These are phyloP conservation scores for Trichoderma atrobrunneum DNA, from an alignment of 2,329 filamentous ascomycete genomes.

Conservation along the genomic window DNA sequence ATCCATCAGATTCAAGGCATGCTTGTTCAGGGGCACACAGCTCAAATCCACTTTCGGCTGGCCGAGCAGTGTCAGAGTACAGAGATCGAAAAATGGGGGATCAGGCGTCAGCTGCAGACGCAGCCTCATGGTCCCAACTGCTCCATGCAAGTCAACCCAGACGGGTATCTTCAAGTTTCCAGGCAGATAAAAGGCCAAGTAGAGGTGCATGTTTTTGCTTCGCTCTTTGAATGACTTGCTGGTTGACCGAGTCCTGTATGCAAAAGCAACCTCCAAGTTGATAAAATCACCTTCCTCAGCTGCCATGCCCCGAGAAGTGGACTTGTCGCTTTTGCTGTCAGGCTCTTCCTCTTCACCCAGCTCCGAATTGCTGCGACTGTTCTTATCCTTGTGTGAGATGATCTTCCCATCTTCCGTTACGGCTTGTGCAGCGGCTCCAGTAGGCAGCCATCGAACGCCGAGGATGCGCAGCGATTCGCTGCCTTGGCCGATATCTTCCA, in stretches of 20 bases:
- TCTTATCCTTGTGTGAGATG: constrained; percentile 33
- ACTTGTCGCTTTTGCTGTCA: constrained; percentile 31
- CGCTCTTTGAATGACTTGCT: constrained; percentile 64
- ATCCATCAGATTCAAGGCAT: constrained; percentile 71
- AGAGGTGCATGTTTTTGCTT: constrained; percentile 64
- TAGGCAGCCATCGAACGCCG: constrained; percentile 69
- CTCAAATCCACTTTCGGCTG: constrained; percentile 70
- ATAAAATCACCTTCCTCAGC: constrained; percentile 76
- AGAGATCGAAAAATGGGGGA: constrained; percentile 73
- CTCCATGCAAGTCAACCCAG: constrained; percentile 71
- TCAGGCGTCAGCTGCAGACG: constrained; percentile 72
- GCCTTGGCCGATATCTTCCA: constrained; percentile 74
- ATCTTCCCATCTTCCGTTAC: constrained; percentile 59
- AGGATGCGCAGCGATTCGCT: constrained; percentile 68
- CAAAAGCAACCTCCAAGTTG: constrained; percentile 72
- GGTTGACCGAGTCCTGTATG: constrained; percentile 64
- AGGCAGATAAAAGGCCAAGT: constrained; percentile 67
- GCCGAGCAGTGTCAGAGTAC: constrained; percentile 70
- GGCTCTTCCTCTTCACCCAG: constrained; percentile 35
- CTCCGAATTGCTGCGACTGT: constrained; percentile 23
- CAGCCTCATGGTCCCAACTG: constrained; percentile 67
- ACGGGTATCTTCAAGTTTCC: constrained; percentile 57
- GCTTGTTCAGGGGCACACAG: constrained; percentile 67
- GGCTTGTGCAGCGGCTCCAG: constrained; percentile 62
- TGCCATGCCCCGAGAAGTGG: constrained; percentile 60